Evolutionary conservation across 345 rosid species (phyloP), one percentile per base, ranked within the genome.

Genomic region (Arabidopsis suecica): DNA sequence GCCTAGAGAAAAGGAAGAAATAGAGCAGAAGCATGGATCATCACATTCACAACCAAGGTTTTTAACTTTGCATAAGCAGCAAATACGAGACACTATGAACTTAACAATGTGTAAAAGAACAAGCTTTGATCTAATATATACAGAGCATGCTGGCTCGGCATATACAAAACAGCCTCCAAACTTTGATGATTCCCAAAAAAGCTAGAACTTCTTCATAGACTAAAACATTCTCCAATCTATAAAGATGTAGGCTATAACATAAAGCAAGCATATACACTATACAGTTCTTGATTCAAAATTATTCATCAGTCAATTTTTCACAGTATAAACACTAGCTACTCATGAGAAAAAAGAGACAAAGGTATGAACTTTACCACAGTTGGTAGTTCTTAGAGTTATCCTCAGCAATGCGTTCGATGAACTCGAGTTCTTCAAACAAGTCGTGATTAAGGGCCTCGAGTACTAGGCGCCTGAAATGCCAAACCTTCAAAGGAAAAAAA

Each of bases 401-500:
- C 80, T 83, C 68, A 14, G 97, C 96, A 65, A 90, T 82, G 36
- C 69, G 50, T 56, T 84, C 86, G 36, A 88, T 81, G 57, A 83
- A 92, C 22, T 82, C 82, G 34, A 95, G 79, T 75, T 90, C 99
- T 22, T 79, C 71, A 14, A 40, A 59, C 79, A 88, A 33, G 69
- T 90, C 88, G 1, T 72, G 36, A 47, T 75, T 61, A 33, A 92
- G 82, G 9, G 86, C 79, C 57, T 90, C 88, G 9, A 92, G 86
- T 42, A 92, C 70, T 42, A 75, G 79, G 44, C 97, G 87, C 86
- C 98, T 90, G 71, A 92, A 95, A 68, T 90, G 93, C 99, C 99
- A 95, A 63, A 92, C 97, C 96, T 95, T 78, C 80, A 80, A 42
- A 69, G 9, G 60, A 3, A 28, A 28, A 28, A 40, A 44, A 61